These are phyloP conservation scores for Picea sitchensis DNA, from an alignment of 75 land plant species.

Conservation along the genomic window DNA sequence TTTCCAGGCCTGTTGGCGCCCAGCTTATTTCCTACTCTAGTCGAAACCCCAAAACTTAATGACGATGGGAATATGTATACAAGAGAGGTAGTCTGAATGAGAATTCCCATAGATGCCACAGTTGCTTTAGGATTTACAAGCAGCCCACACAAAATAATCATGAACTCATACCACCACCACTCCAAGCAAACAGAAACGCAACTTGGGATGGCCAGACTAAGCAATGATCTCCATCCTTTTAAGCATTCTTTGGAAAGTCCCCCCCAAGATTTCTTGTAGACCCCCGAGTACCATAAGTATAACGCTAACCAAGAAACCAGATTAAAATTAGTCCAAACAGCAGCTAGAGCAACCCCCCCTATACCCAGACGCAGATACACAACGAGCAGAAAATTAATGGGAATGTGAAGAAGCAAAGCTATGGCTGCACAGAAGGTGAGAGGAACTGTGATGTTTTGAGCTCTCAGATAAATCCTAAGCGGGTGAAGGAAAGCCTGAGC, in stretches of 20 bases:
- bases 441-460: slow-evolving; percentile 53
- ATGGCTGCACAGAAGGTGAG: slow-evolving; percentile 41
- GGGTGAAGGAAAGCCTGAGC: slow-evolving; percentile 42
- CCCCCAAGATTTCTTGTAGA: slow-evolving; percentile 31
- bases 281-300: slow-evolving; percentile 29
- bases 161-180: slow-evolving; percentile 89
- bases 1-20: slow-evolving; percentile 51
- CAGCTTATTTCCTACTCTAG: slow-evolving; percentile 71
- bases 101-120: slow-evolving; percentile 71
- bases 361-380: slow-evolving; percentile 32
- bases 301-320: slow-evolving; percentile 24
- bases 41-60: slow-evolving; percentile 62
- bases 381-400: slow-evolving; percentile 45
- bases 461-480: slow-evolving; percentile 32
- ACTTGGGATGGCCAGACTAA: slow-evolving; percentile 58
- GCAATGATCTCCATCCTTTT: slow-evolving; percentile 30
- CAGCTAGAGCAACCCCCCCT: slow-evolving; percentile 56
- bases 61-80: slow-evolving; percentile 68
- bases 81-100: slow-evolving; percentile 72
- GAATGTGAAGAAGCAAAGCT: slow-evolving; percentile 48
- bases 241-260: slow-evolving; percentile 24
- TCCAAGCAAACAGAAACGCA: slow-evolving; percentile 73
- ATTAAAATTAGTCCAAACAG: slow-evolving; percentile 39
- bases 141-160: slow-evolving; percentile 65
- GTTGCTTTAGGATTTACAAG: slow-evolving; percentile 53